These are phyloP conservation scores for Nitzschia palea DNA, from an alignment of 108 stramenopile genomes.

Conservation along the genomic window DNA sequence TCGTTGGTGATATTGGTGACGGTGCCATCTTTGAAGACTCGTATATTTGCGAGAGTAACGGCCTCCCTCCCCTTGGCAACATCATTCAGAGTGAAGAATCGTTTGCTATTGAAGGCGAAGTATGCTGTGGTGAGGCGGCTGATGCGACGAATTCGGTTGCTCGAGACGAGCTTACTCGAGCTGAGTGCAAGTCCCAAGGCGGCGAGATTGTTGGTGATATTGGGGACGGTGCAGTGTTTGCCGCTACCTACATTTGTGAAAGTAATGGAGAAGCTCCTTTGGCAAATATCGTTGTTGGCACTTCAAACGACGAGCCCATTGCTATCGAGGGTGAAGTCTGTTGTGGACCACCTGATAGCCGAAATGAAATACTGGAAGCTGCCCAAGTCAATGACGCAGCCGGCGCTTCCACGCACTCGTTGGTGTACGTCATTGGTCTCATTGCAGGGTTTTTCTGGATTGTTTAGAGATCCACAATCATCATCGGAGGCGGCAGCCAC, in stretches of 20 bases:
- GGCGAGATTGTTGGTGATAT: constrained; percentile 28
- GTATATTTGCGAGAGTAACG: constrained; percentile 22
- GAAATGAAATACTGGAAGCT: background rate
- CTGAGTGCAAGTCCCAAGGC: constrained; percentile 11
- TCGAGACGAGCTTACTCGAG: constrained; percentile 3
- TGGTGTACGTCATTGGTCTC: background rate
- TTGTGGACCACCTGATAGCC: constrained; percentile 7
- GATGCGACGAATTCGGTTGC: background rate
- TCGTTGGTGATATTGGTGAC: constrained; percentile 31
- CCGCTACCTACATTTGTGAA: constrained; percentile 7
- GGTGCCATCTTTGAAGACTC: background rate
- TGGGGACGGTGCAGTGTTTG: constrained; percentile 17
- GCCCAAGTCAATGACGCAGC: no score
- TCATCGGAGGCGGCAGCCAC: no score
- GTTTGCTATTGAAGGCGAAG: constrained; percentile 21
- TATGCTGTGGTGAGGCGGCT: constrained; percentile 13
- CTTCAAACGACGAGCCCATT: constrained; percentile 9
- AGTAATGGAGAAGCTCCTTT: constrained; percentile 21
- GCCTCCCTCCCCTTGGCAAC: constrained; percentile 1
- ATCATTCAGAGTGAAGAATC: background rate
- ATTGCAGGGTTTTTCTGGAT: background rate
- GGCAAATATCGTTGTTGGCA: background rate
- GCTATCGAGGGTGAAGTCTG: constrained; percentile 27
- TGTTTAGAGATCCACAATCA: no score
- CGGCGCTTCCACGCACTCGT: background rate